These are phyloP conservation scores for Phytophthora syringae DNA, from an alignment of 352 stramenopile species.

Conservation along the genomic window DNA sequence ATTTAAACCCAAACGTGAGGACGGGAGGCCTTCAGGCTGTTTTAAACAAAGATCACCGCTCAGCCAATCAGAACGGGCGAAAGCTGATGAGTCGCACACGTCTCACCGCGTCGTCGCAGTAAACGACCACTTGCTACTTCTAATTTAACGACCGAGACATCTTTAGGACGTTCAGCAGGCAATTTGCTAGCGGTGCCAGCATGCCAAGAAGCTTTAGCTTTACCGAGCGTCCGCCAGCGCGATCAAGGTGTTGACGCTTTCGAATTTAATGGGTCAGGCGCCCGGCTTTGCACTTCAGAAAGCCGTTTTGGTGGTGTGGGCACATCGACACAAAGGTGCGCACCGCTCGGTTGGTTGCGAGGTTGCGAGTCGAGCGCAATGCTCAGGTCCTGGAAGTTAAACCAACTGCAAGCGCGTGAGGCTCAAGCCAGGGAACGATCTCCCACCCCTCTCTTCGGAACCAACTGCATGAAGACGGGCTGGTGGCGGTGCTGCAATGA, in stretches of 20 bases:
- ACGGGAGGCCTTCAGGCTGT: slow-evolving; percentile 1
- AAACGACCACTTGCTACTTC: neutral
- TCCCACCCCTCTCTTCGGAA: too few species aligned
- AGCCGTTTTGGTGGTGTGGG: slow-evolving; percentile 26
- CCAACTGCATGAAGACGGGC: too few species aligned
- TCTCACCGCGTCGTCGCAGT: neutral
- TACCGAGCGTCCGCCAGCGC: neutral
- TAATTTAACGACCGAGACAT: neutral
- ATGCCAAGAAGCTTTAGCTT: neutral
- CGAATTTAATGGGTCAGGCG: slow-evolving; percentile 22
- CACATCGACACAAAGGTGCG: slow-evolving; percentile 17
- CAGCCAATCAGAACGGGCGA: slow-evolving; percentile 18
- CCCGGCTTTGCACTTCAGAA: slow-evolving; percentile 25
- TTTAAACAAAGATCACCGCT: slow-evolving; percentile 25
- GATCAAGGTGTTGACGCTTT: slow-evolving; percentile 9
- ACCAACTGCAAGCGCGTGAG: slow-evolving; percentile 9
- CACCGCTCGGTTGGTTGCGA: too few species aligned
- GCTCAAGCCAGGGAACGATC: neutral
- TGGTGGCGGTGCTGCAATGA: too few species aligned
- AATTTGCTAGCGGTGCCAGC: neutral
- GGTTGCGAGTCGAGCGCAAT: neutral
- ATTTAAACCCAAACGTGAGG: slow-evolving; percentile 35
- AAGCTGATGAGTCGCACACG: neutral
- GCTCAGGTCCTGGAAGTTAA: slow-evolving; percentile 15
- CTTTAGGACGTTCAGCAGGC: neutral